These are phyloP conservation scores for Lophium mytilinum DNA, from an alignment of 495 filamentous ascomycete genomes.

Conservation along the genomic window DNA sequence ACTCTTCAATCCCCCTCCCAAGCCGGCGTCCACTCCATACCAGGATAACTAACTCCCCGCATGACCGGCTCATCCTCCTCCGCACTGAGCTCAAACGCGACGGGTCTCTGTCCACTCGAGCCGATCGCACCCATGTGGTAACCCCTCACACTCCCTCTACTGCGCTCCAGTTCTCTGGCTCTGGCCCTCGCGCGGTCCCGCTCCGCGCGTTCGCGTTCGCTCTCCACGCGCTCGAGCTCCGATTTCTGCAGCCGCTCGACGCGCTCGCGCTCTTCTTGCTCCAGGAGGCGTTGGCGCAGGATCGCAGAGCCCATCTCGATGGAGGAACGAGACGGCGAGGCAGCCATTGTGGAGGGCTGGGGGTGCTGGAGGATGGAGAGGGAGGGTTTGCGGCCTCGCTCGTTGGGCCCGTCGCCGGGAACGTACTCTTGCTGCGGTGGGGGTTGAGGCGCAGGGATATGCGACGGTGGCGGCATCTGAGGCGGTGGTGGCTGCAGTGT, in stretches of 20 bases:
- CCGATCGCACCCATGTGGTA: background rate
- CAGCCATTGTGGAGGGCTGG: constrained; percentile 23
- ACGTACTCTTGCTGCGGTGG: no score
- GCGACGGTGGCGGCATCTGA: no score
- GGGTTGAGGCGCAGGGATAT: no score
- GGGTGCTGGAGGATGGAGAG: constrained; percentile 18
- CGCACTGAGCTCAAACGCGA: constrained; percentile 20
- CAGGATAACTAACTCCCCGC: constrained; percentile 18
- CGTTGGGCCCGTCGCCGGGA: background rate
- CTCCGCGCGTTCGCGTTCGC: constrained; percentile 14
- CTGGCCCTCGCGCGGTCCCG: constrained; percentile 13
- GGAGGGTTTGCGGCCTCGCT: constrained; percentile 12
- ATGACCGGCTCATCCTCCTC: constrained; percentile 26
- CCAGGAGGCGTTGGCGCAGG: constrained; percentile 16
- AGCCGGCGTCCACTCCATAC: constrained; percentile 22
- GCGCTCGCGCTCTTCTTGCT: constrained; percentile 18
- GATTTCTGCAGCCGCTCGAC: constrained; percentile 13
- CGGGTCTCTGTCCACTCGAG: background rate
- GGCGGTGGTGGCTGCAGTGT: background rate
- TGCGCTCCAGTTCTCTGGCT: constrained; percentile 19
- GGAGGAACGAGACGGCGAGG: constrained; percentile 15
- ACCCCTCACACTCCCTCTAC: constrained; percentile 11
- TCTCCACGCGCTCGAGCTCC: constrained; percentile 8
- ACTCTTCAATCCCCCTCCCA: constrained; percentile 7
- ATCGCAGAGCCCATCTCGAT: constrained; percentile 23